These are phyloP conservation scores for Pichia sp. DNA, from an alignment of 1,139 yeast genomes.

Conservation along the genomic window DNA sequence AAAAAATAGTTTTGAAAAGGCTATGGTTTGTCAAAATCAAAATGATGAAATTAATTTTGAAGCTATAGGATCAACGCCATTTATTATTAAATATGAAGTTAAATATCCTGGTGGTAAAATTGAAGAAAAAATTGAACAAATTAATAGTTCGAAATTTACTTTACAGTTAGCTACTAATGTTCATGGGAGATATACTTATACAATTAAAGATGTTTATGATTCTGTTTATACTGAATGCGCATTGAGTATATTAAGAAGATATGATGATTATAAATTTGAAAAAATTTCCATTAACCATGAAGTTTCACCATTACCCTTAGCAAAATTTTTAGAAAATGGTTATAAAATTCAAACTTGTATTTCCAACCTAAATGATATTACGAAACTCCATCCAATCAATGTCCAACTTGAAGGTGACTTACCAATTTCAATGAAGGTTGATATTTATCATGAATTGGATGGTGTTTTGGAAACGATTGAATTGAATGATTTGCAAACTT, in stretches of 20 bases:
- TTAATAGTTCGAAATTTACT: conserved; percentile 44
- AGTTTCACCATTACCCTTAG: conserved; percentile 57
- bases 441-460: conserved; percentile 25
- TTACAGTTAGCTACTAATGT: conserved; percentile 24
- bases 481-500: conserved; percentile 18
- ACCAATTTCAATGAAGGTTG: conserved; percentile 43
- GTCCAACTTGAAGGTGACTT: conserved; percentile 50
- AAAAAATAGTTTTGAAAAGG: conserved; percentile 7
- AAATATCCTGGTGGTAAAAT: conserved; percentile 50
- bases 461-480: conserved; percentile 18
- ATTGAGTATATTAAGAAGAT: conserved; percentile 27
- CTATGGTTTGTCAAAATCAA: conserved; percentile 22
- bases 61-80: conserved; percentile 65
- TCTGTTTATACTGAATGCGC: conserved; percentile 50
- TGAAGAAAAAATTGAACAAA: conserved; percentile 41
- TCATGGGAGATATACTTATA: conserved; percentile 56
- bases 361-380: conserved; percentile 33
- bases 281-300: conserved; percentile 48
- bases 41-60: conserved; percentile 36
- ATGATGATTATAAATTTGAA: conserved; percentile 26
- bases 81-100: conserved; percentile 61
- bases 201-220: conserved; percentile 61
- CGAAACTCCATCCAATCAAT: conserved; percentile 45
- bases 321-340: conserved; percentile 24
- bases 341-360: conserved; percentile 48